Conservation (phyloP, 768 basidiomycete species). For the Naematelia encephala region DNA sequence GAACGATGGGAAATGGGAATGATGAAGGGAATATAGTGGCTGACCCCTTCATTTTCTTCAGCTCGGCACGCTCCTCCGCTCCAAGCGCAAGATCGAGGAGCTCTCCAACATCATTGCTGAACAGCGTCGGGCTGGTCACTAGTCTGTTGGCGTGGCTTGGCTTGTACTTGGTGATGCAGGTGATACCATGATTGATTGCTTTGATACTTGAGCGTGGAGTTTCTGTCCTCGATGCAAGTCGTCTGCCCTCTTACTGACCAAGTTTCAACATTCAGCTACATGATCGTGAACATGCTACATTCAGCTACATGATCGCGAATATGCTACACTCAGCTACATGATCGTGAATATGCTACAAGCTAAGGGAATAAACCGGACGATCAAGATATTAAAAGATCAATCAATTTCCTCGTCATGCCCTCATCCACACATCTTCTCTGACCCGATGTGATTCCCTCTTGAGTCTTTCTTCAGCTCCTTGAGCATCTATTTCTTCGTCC, state of each 20-base stretch:
- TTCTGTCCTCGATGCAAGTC: not conserved
- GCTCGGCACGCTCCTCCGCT: slow-evolving; percentile 97
- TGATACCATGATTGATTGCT: not conserved
- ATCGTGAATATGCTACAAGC: too few species aligned
- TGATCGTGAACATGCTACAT: not conserved
- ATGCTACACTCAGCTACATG: too few species aligned
- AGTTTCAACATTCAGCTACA: not conserved
- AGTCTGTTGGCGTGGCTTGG: slow-evolving; percentile 16
- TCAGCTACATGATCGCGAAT: too few species aligned
- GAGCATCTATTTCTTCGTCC: slow-evolving; percentile 35
- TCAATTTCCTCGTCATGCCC: slow-evolving; percentile 18
- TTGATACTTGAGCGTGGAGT: not conserved
- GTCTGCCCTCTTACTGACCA: not conserved
- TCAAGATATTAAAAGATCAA: too few species aligned
- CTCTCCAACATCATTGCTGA: slow-evolving; percentile 74
- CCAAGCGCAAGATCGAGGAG: slow-evolving; percentile 99
- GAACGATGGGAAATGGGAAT: too few species aligned
- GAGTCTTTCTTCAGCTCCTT: slow-evolving; percentile 4
- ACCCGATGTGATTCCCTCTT: slow-evolving; percentile 15
- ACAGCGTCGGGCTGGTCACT: slow-evolving; percentile 53
- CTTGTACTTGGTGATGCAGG: slow-evolving; percentile 7
- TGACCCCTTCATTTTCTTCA: slow-evolving; percentile 44
- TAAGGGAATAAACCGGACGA: too few species aligned
- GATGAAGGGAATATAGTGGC: too few species aligned
- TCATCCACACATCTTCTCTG: slow-evolving; percentile 42